phyloP scores from a whole-genome alignment of 2,329 filamentous ascomycete genomes.

The Talaromyces verruculosus region DNA sequence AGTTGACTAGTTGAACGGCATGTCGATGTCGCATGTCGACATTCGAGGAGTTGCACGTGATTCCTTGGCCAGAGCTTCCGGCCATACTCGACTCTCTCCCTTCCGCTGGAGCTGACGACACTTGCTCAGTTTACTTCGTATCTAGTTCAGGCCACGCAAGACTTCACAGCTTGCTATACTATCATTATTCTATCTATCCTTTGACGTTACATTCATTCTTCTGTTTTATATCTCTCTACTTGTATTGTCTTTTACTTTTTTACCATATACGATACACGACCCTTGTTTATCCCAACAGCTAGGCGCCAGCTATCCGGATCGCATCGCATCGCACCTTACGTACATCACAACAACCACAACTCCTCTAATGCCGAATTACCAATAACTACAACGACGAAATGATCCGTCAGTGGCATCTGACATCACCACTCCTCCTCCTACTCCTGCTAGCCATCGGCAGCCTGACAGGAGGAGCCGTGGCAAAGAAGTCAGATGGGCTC shows the following conservation, averaged over 20 bases:
- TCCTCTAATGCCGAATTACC: slow-evolving; percentile 21
- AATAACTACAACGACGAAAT: slow-evolving; percentile 40
- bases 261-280: not conserved
- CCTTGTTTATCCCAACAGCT: not conserved
- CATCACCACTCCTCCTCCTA: slow-evolving; percentile 57
- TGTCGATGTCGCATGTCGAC: no score
- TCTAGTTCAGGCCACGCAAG: slow-evolving; percentile 9
- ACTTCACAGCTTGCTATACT: slow-evolving; percentile 3
- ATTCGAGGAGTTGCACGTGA: not conserved
- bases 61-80: slow-evolving; percentile 3
- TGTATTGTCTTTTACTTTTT: no score
- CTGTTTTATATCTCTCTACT: no score
- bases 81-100: not conserved
- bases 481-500: slow-evolving; percentile 61
- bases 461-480: slow-evolving; percentile 24
- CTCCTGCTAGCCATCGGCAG: slow-evolving; percentile 46
- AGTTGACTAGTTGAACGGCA: no score
- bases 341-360: not conserved
- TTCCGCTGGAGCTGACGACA: not conserved
- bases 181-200: not conserved
- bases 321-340: not conserved
- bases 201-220: not conserved
- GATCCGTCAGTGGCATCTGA: slow-evolving; percentile 47
- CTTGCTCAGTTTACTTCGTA: not conserved
- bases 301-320: slow-evolving; percentile 3